Evolutionary conservation across 441 rosid genomes (phyloP).

Genomic region (Aleurites moluccanus): DNA sequence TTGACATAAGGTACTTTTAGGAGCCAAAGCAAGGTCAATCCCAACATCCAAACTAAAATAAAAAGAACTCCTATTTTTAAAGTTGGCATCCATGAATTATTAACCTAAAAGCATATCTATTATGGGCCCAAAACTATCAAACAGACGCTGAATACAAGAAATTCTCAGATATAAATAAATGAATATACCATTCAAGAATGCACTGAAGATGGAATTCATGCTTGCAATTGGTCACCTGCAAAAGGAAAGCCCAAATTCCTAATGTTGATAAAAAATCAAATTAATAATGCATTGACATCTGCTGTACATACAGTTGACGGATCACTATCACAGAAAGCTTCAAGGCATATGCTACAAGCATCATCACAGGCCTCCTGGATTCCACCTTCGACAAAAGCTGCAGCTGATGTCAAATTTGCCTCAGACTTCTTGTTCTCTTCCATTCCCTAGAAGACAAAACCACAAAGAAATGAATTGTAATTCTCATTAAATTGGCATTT

Average conservation of each 20-base stretch:
- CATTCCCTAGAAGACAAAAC: constrained; percentile 31
- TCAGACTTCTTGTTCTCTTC: constrained; percentile 54
- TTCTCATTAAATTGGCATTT: background rate
- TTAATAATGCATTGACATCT: background rate
- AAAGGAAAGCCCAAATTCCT: background rate
- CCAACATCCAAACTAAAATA: no score
- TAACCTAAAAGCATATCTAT: background rate
- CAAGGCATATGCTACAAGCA: constrained; percentile 95
- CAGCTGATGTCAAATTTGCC: constrained; percentile 74
- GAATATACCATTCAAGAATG: constrained; percentile 77
- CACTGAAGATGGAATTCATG: constrained; percentile 97
- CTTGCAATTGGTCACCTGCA: constrained; percentile 87
- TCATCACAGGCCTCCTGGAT: constrained; percentile 96
- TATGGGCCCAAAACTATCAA: background rate
- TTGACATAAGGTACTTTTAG: background rate
- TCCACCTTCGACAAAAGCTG: constrained; percentile 98
- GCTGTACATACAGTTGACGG: constrained; percentile 66
- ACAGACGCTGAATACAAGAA: background rate
- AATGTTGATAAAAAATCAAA: constrained; percentile 7
- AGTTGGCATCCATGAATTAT: background rate
- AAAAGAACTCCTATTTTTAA: no score
- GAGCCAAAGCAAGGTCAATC: no score
- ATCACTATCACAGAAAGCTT: constrained; percentile 70
- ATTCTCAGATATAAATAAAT: background rate
- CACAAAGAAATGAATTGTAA: background rate